These are phyloP conservation scores for Vitis cinerea DNA, from an alignment of 164 flowering plant species.

Conservation along the genomic window DNA sequence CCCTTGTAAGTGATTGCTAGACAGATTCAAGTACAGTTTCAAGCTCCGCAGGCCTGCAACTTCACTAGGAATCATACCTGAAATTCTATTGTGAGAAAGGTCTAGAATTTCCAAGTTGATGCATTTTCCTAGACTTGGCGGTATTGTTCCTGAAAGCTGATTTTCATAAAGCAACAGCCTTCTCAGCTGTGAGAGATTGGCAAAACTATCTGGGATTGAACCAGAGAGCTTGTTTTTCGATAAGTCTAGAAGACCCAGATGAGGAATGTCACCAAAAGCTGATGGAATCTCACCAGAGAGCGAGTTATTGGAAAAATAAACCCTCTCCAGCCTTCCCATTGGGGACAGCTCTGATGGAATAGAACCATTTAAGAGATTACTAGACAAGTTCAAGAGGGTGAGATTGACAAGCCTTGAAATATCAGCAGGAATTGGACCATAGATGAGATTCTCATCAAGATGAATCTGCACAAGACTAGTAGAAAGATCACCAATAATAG, in stretches of 20 bases:
- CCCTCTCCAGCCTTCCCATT: slow-evolving; percentile 64
- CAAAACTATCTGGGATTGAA: slow-evolving; percentile 70
- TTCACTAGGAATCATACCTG: slow-evolving; percentile 65
- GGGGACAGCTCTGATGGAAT: slow-evolving; percentile 58
- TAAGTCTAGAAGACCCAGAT: slow-evolving; percentile 80
- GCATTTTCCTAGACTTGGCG: slow-evolving; percentile 73
- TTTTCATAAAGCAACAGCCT: slow-evolving; percentile 66
- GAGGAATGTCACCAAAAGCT: slow-evolving; percentile 58
- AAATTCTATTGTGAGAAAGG: slow-evolving; percentile 63
- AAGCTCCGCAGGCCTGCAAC: slow-evolving; percentile 76
- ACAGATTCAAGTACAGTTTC: slow-evolving; percentile 78
- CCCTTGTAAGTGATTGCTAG: slow-evolving; percentile 62
- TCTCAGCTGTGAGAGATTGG: slow-evolving; percentile 72
- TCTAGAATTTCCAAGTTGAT: slow-evolving; percentile 74
- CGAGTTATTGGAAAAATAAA: slow-evolving; percentile 63
- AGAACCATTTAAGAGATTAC: slow-evolving; percentile 70
- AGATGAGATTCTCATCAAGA: slow-evolving; percentile 66
- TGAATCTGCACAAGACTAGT: slow-evolving; percentile 57
- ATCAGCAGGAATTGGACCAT: slow-evolving; percentile 73
- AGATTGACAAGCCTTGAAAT: slow-evolving; percentile 74
- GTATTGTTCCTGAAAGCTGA: slow-evolving; percentile 69
- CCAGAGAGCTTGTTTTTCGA: slow-evolving; percentile 78
- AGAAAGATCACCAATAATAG: slow-evolving; percentile 65
- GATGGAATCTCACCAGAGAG: slow-evolving; percentile 73
- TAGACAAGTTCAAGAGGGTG: slow-evolving; percentile 75